These are phyloP conservation scores for Sarocladium brachiariae DNA, from an alignment of 2,329 filamentous ascomycete species.

Conservation along the genomic window DNA sequence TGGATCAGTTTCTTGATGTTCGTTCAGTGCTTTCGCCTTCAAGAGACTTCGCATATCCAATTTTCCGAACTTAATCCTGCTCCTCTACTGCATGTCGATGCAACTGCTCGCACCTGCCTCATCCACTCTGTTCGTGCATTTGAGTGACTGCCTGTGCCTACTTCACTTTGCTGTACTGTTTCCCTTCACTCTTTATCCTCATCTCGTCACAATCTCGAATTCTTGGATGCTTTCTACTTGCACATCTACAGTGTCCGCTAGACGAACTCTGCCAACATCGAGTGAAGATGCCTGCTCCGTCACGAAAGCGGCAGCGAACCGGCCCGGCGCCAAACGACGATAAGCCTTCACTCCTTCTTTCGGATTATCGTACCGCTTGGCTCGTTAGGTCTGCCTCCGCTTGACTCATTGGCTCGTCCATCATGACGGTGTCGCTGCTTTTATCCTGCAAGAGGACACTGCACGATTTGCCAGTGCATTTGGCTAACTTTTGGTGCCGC, in stretches of 20 bases:
- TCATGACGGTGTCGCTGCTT: neutral
- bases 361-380: constrained; percentile 27
- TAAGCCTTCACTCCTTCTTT: constrained; percentile 19
- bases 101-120: constrained; percentile 8
- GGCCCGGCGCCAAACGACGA: neutral
- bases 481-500: neutral
- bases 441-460: neutral
- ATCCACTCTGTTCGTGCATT: neutral
- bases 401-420: neutral
- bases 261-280: too few species aligned
- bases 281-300: neutral
- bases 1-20: too few species aligned
- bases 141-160: neutral
- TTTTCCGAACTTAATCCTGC: neutral
- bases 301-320: constrained; percentile 7
- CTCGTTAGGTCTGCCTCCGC: constrained; percentile 24
- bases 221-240: too few species aligned
- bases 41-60: too few species aligned
- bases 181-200: neutral
- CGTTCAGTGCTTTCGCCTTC: too few species aligned
- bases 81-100: neutral
- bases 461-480: too few species aligned
- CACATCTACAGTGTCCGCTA: too few species aligned
- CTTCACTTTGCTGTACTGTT: neutral
- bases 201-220: too few species aligned